Evolutionary conservation across 129 eudicot genomes (phyloP), one percentile per base, ranked within the genome.

Genomic region (Ambrosia trifida): DNA sequence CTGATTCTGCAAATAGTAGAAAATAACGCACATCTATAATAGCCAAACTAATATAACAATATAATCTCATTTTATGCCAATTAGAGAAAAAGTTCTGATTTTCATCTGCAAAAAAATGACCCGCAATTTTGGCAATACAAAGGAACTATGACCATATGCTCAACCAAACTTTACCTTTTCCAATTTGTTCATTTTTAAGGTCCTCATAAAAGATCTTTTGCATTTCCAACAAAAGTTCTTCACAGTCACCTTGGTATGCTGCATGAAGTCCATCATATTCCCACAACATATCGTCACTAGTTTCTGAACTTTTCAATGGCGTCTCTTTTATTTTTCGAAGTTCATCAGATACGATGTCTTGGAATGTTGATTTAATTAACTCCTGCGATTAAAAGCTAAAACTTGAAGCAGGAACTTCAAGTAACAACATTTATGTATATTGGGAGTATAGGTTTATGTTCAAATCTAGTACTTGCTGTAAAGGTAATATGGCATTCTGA

Each of bases 121-220:
- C 3, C 43, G 38, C 4, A 13, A 8, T n/a, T 28, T 13, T 8
- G 41, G 51, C 32, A 6, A 18, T 7, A 56, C 60, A 49, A 72
- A 19, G 14, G 45, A 33, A 68, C 3, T 13, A 71, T 67, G 32
- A 28, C 13, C 14, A 38, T 14, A 72, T 13, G 6, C 7, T 17
- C 46, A 69, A 69, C 36, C 1, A 32, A 40, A 68, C 41, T 20
- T 74, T 66, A 89, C 96, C 95, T 76, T 74, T 72, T 77, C 57
- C 70, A 54, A 41, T 62, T 40, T 76, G 75, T 69, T 83, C 95
- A 19, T 12, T 66, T 62, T 44, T 50, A 44, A 90, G 87, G 73
- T 94, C 97, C 62, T 94, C 97, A 59, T 89, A 94, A 56, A 94
- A 94, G 33, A 94, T 89, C 72, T 83, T 87, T 20, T 94, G 98